These are phyloP conservation scores for Myochromella boudieri DNA, from an alignment of 768 basidiomycete species.

Conservation along the genomic window DNA sequence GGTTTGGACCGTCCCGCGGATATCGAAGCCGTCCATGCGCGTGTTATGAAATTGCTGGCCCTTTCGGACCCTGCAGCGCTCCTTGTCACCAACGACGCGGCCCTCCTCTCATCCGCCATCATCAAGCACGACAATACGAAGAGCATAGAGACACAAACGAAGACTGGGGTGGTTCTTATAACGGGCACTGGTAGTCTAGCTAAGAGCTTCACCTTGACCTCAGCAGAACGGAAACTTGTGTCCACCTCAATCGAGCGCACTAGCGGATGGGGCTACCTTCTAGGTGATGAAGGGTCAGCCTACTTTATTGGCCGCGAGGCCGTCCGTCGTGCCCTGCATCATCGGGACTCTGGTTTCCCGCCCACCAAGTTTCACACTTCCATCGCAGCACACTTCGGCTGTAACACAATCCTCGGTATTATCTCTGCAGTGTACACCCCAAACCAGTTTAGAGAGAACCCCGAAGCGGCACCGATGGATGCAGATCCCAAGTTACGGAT, in stretches of 20 bases:
- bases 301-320: constrained; percentile 25
- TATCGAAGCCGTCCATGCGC: constrained; percentile 15
- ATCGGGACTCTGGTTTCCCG: constrained; percentile 16
- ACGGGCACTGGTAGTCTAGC: constrained; percentile 26
- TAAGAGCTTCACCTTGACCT: constrained; percentile 18
- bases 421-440: constrained; percentile 24
- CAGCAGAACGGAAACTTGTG: constrained; percentile 10
- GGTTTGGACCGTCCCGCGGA: constrained; percentile 24
- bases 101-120: constrained; percentile 26
- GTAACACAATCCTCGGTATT: constrained; percentile 17
- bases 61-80: constrained; percentile 15
- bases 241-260: constrained; percentile 18
- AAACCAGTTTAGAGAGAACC: constrained; percentile 9
- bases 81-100: constrained; percentile 26
- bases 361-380: constrained; percentile 19
- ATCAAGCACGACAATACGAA: constrained; percentile 1
- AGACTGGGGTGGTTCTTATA: constrained; percentile 22
- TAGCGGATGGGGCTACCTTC: constrained; percentile 26
- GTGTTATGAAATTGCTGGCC: constrained; percentile 14
- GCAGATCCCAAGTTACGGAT: constrained; percentile 25
- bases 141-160: constrained; percentile 5
- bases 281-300: constrained; percentile 27
- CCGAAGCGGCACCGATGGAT: constrained; percentile 4
- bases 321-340: constrained; percentile 18
- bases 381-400: constrained; percentile 20